Base-by-base conservation (phyloP, 2,329 filamentous ascomycete species). In the Calonectria naviculata region DNA sequence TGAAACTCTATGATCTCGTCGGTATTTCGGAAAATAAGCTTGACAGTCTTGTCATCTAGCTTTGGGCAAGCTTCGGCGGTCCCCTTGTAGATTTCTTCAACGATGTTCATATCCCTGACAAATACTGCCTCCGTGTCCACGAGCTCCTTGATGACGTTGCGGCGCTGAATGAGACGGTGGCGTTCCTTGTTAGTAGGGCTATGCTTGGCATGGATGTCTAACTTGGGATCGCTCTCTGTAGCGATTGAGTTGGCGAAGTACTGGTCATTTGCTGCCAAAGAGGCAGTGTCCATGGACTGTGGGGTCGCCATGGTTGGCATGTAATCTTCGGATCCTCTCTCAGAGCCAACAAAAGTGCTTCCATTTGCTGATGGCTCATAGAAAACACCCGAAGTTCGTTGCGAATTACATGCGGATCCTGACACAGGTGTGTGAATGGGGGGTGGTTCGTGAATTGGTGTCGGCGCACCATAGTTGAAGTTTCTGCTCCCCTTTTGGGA, bases 51-150 rank as follows among this genome's bases (percentile, higher is more conserved):
- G 47, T 90, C 86, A 49, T 93, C 94, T 31, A 98, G 89, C 73
- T 95, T 91, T 10, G 94, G 91, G 67, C 94, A 95, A 13, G 93
- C 93, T 75, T 93, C 92, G 1, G 95, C 94, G 0, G 97, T 98
- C 49, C 94, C 95, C 83, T 97, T 97, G 87, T 98, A 99, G 66
- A 99, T 98, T 80, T 98, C 95, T 79, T 97, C 95, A 3, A 98
- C 93, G 65, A 99, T 96, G 81, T 95, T 98, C 94, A 99, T 96
- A 81, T 99, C 97, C 74, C 95, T 91, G 68, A 97, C 92, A 83
- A 97, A 98, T 7, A 93, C 92, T 58, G 95, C 92, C 81, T 99
- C 97, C 0, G 97, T 99, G 78, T 98, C 95, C 54, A 98, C 89
- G 42, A 99, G 87, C 82, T 99, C 97, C 80, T 96, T 95, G 78